A percentile compares a stretch with the other conserved stretches of the same genome.
Evolutionary conservation across 1,284 basidiomycete genomes (phyloP).

Genomic region (Ustilago nuda): DNA sequence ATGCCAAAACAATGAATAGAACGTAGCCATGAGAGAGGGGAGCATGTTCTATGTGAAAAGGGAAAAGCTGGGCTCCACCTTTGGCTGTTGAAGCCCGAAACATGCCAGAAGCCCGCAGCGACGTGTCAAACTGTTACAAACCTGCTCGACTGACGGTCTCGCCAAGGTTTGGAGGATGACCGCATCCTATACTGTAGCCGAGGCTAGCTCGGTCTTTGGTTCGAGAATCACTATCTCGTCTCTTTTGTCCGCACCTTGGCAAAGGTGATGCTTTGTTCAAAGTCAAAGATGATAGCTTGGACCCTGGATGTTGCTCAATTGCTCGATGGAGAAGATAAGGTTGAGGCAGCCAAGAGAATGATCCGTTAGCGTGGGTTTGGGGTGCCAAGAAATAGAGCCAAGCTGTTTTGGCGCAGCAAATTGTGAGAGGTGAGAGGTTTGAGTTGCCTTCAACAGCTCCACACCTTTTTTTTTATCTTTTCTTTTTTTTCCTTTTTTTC

Average conservation of each 20-base stretch:
- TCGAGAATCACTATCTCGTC: too few species aligned
- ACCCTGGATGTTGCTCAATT: neutral
- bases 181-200: too few species aligned
- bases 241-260: too few species aligned
- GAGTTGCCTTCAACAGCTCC: neutral
- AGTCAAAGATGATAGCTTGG: neutral
- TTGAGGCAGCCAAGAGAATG: neutral
- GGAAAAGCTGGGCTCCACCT: neutral
- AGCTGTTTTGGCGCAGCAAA: neutral
- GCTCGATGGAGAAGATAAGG: neutral
- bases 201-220: too few species aligned
- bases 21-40: neutral
- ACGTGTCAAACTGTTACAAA: neutral
- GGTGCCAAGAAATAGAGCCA: slow-evolving; percentile 1
- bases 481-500: too few species aligned
- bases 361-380: neutral
- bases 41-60: neutral
- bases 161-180: neutral
- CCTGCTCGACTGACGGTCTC: too few species aligned
- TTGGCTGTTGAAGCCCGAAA: neutral
- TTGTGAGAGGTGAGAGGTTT: neutral
- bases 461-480: neutral
- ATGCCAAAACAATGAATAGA: neutral
- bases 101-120: neutral
- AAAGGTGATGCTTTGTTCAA: neutral